These are phyloP conservation scores for Biscogniauxia mediterranea DNA, from an alignment of 2,329 filamentous ascomycete genomes.

Conservation along the genomic window DNA sequence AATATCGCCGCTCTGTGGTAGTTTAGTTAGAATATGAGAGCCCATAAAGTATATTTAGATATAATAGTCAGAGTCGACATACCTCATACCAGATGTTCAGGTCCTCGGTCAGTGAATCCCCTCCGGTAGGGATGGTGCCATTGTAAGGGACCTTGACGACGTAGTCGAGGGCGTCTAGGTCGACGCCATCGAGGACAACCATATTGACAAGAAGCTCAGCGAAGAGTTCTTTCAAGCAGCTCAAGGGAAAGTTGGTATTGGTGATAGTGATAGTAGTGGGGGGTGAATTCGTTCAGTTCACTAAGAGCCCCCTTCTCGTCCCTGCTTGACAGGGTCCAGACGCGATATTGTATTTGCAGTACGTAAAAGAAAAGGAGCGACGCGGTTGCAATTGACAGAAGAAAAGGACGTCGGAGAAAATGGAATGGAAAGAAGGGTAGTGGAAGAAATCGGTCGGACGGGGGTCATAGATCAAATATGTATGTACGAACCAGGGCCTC, in stretches of 20 bases:
- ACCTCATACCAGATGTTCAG: slow-evolving; percentile 79
- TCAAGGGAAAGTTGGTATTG: background rate
- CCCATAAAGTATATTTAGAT: background rate
- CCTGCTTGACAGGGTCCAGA: too few relatives aligned
- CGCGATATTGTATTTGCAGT: background rate
- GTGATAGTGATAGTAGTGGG: slow-evolving; percentile 1
- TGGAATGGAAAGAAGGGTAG: too few relatives aligned
- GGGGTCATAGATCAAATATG: background rate
- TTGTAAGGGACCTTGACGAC: slow-evolving; percentile 58
- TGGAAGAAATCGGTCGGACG: background rate
- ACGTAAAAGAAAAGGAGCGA: background rate
- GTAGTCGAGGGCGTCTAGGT: slow-evolving; percentile 46
- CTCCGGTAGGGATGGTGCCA: slow-evolving; percentile 61
- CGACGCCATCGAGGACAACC: slow-evolving; percentile 37
- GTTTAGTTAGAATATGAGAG: slow-evolving; percentile 11
- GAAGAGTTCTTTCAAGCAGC: slow-evolving; percentile 3
- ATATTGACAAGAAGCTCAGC: slow-evolving; percentile 25
- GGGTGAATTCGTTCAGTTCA: background rate
- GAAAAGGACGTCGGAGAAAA: background rate
- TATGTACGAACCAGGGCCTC: background rate
- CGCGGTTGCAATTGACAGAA: background rate
- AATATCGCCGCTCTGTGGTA: slow-evolving; percentile 67
- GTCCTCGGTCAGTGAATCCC: slow-evolving; percentile 64
- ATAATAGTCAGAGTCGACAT: slow-evolving; percentile 26
- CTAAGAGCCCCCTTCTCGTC: too few relatives aligned